Base-by-base conservation (phyloP, 441 rosid genomes). In the Corymbia calophylla region DNA sequence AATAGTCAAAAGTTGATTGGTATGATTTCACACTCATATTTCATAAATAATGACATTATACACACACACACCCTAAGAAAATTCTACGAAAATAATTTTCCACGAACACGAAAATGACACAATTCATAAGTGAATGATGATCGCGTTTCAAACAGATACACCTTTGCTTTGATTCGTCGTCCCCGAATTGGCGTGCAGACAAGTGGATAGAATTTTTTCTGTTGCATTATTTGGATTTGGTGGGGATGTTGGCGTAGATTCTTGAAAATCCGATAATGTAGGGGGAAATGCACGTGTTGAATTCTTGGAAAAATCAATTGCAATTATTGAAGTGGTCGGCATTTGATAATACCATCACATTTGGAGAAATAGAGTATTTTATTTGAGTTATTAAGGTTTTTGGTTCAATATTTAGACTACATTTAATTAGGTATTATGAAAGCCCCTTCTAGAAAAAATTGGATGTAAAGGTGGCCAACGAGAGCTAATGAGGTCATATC, bases 401-500 rank as follows among this genome's bases (percentile, higher is more conserved):
- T 19, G 27, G 27, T 3, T 35, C 18, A 70, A 47, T 14, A 21
- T 8, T 35, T 56, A 56, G 62, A 12, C 23, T 56, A 12, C 0
- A 1, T 9, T 23, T 56, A 6, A 56, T 9, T 56, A 6, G 14
- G 14, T 29, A 25, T 58, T 58, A 23, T 58, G 25, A 58, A 56
- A 58, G 25, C 0, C 14, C 29, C 1, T 58, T 58, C 13, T n/a
- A 58, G 1, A 58, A 58, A 9, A 58, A 58, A 2, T 23, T 25
- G 10, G 14, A 58, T 58, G n/a, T 29, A 58, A 58, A 58, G 29
- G 62, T 23, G 29, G 62, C 29, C 29, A 0, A 6, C 62, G 5
- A 5, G 14, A 0, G 0, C 3, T 1, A 0, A 25, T 6, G 1
- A 58, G 62, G 62, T 25, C 29, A 58, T 23, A 58, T 58, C n/a